These are phyloP conservation scores for Isatis tinctoria DNA, from an alignment of 345 rosid species.

Conservation along the genomic window DNA sequence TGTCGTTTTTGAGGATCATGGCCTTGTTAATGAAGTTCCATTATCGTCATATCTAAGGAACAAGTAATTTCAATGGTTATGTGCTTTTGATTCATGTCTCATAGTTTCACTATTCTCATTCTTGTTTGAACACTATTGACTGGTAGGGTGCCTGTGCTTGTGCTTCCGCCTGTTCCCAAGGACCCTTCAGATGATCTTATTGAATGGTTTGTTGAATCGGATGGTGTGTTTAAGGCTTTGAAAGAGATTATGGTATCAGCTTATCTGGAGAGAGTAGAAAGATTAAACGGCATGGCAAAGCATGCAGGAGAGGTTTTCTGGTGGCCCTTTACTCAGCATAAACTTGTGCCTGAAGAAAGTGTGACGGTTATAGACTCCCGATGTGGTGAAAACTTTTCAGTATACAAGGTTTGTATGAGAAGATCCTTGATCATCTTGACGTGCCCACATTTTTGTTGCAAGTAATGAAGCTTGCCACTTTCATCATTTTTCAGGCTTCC, in stretches of 20 bases:
- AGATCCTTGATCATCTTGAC: background rate
- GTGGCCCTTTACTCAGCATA: slow-evolving; percentile 99
- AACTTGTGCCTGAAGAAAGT: slow-evolving; percentile 54
- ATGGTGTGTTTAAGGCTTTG: slow-evolving; percentile 47
- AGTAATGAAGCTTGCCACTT: background rate
- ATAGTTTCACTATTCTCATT: too few relatives aligned
- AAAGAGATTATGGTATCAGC: slow-evolving; percentile 56
- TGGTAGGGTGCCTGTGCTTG: slow-evolving; percentile 79
- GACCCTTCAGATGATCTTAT: slow-evolving; percentile 77
- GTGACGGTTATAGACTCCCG: slow-evolving; percentile 93
- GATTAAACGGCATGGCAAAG: slow-evolving; percentile 62
- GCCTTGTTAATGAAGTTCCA: slow-evolving; percentile 78
- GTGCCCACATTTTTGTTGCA: background rate
- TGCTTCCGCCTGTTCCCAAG: slow-evolving; percentile 72
- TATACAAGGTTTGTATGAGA: slow-evolving; percentile 63
- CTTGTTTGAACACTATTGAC: slow-evolving; percentile 11
- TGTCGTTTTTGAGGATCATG: slow-evolving; percentile 78
- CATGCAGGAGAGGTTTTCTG: slow-evolving; percentile 73
- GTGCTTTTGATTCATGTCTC: too few relatives aligned
- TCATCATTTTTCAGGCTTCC: slow-evolving; percentile 38
- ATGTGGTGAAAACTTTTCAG: slow-evolving; percentile 81
- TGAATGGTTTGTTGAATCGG: slow-evolving; percentile 75
- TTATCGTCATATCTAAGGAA: slow-evolving; percentile 62
- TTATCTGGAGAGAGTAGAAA: slow-evolving; percentile 55
- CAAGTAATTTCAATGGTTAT: too few relatives aligned